Conservation (phyloP, 805 yeast genomes). For the Sugiyamaella americana region DNA sequence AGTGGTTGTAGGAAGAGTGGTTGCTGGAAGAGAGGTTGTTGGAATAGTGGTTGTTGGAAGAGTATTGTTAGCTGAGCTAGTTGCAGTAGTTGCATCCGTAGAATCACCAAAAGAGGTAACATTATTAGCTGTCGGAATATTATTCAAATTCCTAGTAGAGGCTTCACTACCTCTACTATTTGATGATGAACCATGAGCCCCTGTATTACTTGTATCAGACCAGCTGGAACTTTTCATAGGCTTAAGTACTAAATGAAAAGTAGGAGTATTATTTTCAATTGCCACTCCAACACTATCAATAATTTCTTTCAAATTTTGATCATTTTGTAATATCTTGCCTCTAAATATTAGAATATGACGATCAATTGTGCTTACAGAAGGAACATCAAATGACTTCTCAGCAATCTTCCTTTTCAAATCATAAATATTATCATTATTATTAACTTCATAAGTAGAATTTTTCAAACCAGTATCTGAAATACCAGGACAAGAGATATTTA, state of each 20-base stretch:
- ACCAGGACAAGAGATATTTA: constrained; percentile 3
- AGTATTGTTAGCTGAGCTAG: background rate
- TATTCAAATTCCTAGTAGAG: background rate
- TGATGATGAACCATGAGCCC: background rate
- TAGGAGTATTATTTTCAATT: background rate
- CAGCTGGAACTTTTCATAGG: background rate
- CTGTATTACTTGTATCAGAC: background rate
- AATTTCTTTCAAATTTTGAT: background rate
- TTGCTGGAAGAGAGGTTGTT: background rate
- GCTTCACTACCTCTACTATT: background rate
- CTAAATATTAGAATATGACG: constrained; percentile 1
- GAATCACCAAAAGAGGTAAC: background rate
- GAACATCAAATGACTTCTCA: too few species aligned
- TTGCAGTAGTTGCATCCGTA: background rate
- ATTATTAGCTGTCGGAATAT: background rate
- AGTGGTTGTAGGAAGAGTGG: background rate
- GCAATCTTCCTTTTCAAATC: too few species aligned
- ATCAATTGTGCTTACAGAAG: too few species aligned
- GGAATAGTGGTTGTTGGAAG: background rate
- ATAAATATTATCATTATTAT: too few species aligned
- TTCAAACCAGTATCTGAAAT: constrained; percentile 4
- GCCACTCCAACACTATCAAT: background rate
- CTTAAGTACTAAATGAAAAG: constrained; percentile 15
- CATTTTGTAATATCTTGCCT: constrained; percentile 1
- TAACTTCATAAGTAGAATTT: too few species aligned